A percentile compares a stretch with the other conserved stretches of the same genome.
These are phyloP conservation scores for Tylopilus vinaceipallidus DNA, from an alignment of 768 basidiomycete species.

Conservation along the genomic window DNA sequence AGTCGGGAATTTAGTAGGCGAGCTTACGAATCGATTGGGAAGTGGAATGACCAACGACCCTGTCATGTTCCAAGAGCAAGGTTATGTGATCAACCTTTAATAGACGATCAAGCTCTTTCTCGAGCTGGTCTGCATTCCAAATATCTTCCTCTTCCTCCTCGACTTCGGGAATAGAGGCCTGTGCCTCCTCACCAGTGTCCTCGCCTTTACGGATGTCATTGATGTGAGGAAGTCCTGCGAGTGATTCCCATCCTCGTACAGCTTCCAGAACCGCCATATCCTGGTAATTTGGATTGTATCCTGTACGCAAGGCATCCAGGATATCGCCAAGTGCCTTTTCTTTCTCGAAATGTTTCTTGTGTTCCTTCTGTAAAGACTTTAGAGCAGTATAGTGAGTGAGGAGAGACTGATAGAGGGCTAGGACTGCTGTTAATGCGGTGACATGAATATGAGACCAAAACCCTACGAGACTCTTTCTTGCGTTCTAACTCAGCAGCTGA, in stretches of 20 bases:
- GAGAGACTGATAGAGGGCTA: conserved; percentile 80
- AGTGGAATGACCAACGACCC: conserved; percentile 50
- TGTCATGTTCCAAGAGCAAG: conserved; percentile 76
- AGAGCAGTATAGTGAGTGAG: conserved; percentile 72
- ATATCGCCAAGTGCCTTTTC: conserved; percentile 82
- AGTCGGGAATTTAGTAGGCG: neutral
- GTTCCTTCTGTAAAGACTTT: conserved; percentile 69
- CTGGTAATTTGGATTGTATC: conserved; percentile 98
- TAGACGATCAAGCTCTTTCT: conserved; percentile 54
- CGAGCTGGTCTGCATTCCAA: conserved; percentile 61
- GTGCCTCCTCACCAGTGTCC: conserved; percentile 35
- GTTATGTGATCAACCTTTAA: conserved; percentile 68
- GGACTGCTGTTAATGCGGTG: neutral
- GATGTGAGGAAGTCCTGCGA: conserved; percentile 68
- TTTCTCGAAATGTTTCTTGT: conserved; percentile 70
- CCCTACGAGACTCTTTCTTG: conserved; percentile 84
- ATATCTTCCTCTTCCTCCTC: conserved; percentile 53
- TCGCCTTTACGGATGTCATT: conserved; percentile 59
- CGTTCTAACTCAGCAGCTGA: conserved; percentile 79
- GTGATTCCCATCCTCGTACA: conserved; percentile 87
- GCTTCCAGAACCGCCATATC: conserved; percentile 99
- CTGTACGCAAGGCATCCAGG: conserved; percentile 71
- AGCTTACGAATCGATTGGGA: conserved; percentile 57
- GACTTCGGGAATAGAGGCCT: conserved; percentile 11
- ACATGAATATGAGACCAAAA: neutral